These are phyloP conservation scores for Globisporangium megalacanthum DNA, from an alignment of 352 stramenopile species.

Conservation along the genomic window DNA sequence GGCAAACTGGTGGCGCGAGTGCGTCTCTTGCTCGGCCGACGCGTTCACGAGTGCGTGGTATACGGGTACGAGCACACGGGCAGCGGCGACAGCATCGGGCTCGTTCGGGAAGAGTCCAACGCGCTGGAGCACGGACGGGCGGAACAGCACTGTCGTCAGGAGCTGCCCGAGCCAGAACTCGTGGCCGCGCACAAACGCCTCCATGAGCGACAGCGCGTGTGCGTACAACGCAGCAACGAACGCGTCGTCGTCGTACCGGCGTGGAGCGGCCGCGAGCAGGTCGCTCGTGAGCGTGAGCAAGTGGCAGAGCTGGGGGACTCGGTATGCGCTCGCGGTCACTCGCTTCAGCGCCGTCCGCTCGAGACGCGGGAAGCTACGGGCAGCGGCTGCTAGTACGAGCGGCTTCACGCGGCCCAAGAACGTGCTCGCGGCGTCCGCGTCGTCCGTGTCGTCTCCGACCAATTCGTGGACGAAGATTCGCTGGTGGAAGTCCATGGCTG, in stretches of 20 bases:
- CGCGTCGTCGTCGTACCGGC: conserved; percentile 21
- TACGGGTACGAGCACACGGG: conserved; percentile 49
- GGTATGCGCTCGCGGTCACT: not conserved
- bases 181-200: conserved; percentile 31
- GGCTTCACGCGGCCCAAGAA: conserved; percentile 18
- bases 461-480: conserved; percentile 25
- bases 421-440: conserved; percentile 30
- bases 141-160: conserved; percentile 45
- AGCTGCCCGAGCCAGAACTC: conserved; percentile 45
- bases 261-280: conserved; percentile 5
- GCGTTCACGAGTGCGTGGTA: conserved; percentile 63
- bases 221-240: conserved; percentile 36
- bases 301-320: conserved; percentile 9
- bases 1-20: conserved; percentile 36
- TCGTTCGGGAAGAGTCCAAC: conserved; percentile 40
- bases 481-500: conserved; percentile 25
- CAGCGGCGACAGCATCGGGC: conserved; percentile 36
- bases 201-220: conserved; percentile 31
- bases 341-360: too few species aligned
- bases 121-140: conserved; percentile 27
- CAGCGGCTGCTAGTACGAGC: not conserved
- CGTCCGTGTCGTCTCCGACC: conserved; percentile 44
- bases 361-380: not conserved
- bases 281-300: conserved; percentile 13
- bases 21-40: conserved; percentile 45